A percentile compares a stretch with the other conserved stretches of the same genome.
phyloP scores from a whole-genome alignment of 1,139 yeast species.

The Insectozyma bohioensis region DNA sequence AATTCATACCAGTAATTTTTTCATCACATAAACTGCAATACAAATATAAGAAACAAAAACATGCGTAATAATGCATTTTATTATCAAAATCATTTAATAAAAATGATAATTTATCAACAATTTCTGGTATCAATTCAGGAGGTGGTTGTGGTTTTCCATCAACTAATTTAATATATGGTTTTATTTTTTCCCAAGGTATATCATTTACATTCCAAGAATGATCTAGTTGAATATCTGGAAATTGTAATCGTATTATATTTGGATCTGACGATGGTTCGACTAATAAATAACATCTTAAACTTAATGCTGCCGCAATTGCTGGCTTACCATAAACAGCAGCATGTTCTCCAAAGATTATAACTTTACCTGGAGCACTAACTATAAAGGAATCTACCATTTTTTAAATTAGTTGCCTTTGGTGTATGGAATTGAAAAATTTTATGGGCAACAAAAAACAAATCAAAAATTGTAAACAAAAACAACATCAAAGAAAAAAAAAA shows the following conservation, averaged over 20 bases:
- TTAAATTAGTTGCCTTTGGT: too few relatives aligned
- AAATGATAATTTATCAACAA: conserved; percentile 49
- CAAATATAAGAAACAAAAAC: conserved; percentile 80
- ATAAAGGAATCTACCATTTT: conserved; percentile 55
- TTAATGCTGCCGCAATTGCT: conserved; percentile 87
- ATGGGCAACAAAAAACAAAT: too few relatives aligned
- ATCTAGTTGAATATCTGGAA: conserved; percentile 76
- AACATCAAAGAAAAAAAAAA: conserved; percentile 1
- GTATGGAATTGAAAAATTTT: conserved; percentile 2
- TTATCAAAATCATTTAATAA: conserved; percentile 49
- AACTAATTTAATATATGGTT: conserved; percentile 17
- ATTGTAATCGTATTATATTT: conserved; percentile 57
- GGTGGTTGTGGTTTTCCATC: conserved; percentile 43
- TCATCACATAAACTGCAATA: conserved; percentile 58
- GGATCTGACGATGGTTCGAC: conserved; percentile 46
- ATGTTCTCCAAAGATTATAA: conserved; percentile 94
- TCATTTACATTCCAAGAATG: conserved; percentile 60
- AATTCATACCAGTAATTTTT: conserved; percentile 50
- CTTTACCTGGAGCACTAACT: conserved; percentile 96
- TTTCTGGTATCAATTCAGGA: conserved; percentile 59
- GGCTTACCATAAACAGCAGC: conserved; percentile 93
- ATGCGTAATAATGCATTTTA: conserved; percentile 73
- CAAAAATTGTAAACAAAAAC: conserved; percentile 6
- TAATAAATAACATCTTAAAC: conserved; percentile 75
- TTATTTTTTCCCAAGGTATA: conserved; percentile 59